Base-by-base conservation (phyloP, 2,329 filamentous ascomycete genomes). In the Colletotrichum lindemuthianum region DNA sequence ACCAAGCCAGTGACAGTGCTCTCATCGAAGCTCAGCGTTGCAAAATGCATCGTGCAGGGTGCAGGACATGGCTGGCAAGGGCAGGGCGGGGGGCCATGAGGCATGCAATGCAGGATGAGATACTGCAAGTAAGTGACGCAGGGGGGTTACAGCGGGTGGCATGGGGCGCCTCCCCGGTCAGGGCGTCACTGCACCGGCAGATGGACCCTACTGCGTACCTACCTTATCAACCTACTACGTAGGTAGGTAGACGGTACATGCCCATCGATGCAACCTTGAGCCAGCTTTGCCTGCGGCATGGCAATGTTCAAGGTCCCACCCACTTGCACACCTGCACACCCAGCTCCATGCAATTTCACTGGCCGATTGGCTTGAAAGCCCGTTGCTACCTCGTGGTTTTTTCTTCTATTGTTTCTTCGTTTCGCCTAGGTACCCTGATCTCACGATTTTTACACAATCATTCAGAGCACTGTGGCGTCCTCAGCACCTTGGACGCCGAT, bases 61-160 rank as follows among this genome's bases (percentile, higher is more conserved):
- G 24, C 24, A 24, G 24, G 24, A 24, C 24, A 24, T 24, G 24
- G 24, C 24, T 4, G 24, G 24, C 24, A 24, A 24, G 24, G 24
- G 24, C 24, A 24, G 5, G 24, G 24, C 24, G 24, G 24, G 45
- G 55, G 44, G 24, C 33, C 41, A 9, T 43, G 24, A 58, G 32
- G 13, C 10, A 34, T 50, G 55, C 44, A 15, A 61, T 65, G 63
- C 52, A 63, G 57, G 63, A 61, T 61, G 51, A 56, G 58, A 40
- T 50, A 50, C 37, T 16, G 15, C 16, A 41, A 40, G 32, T 32
- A 16, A 52, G 52, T 40, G 8, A 15, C 16, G 41, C 56, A 52
- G 54, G 54, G 56, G 47, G 47, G 47, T 45, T 12, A 55, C 32
- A 47, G 52, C 44, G 56, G 47, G 45, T 65, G 33, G 15, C 49